phyloP scores from a whole-genome alignment of 2,329 filamentous ascomycete species.

The Rutstroemia sp. region DNA sequence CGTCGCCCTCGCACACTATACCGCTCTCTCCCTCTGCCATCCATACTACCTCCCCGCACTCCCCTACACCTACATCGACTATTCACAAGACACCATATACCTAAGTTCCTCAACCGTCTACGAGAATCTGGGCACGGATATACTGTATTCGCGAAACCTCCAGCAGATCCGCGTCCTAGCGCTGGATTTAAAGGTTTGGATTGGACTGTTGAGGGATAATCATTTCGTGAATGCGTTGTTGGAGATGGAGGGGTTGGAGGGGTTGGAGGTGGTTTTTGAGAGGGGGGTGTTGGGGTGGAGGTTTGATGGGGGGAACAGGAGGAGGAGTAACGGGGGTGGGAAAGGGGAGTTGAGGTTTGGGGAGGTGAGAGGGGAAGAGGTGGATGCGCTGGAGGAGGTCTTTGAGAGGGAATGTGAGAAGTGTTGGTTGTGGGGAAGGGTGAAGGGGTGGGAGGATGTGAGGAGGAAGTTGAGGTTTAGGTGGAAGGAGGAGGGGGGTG shows the following conservation, averaged over 20 bases:
- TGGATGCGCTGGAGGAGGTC: neutral
- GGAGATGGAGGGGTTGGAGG: neutral
- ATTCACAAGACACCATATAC: neutral
- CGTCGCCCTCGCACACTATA: neutral
- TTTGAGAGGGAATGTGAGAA: constrained; percentile 1
- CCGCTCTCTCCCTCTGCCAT: neutral
- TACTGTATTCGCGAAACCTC: neutral
- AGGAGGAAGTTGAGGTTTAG: neutral
- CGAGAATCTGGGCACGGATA: neutral
- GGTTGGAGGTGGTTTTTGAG: neutral
- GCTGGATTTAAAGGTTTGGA: neutral
- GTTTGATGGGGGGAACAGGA: neutral
- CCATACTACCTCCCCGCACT: neutral
- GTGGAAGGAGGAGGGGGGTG: neutral
- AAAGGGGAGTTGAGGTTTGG: neutral
- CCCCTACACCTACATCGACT: constrained; percentile 2
- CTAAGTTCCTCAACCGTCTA: neutral
- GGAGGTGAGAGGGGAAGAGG: neutral
- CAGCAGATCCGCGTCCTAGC: neutral
- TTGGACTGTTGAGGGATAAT: neutral
- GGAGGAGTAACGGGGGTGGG: neutral
- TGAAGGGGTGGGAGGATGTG: constrained; percentile 2
- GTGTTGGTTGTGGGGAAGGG: neutral
- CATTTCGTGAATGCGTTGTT: constrained; percentile 2
- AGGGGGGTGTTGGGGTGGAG: neutral